Evolutionary conservation across 192 early-diverging fungal genomes (phyloP), one percentile per base, ranked within the genome.

Genomic region (Backusella westeae): DNA sequence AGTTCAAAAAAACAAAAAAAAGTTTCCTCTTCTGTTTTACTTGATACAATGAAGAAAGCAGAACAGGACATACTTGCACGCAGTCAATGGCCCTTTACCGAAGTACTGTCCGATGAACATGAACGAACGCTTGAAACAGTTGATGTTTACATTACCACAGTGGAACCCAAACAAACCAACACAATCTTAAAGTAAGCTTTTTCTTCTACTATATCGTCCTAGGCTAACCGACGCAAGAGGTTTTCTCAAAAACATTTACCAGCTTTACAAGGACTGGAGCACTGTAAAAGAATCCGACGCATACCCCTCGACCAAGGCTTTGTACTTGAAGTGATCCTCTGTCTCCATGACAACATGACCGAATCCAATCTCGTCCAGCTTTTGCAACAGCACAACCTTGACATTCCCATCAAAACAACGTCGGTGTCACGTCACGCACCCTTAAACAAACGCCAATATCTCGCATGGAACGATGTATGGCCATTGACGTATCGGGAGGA

Each of bases 401-500:
- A 71, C 17, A n/a, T 56, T 5, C 52, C 73, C 23, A 59, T 89
- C 19, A 46, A 74, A 19, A 81, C 79, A 19, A 71, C 70, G 29
- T 73, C 83, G 7, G 89, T 95, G 0, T 89, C 94, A 3, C 80
- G 79, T 29, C 79, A 89, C 69, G 82, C 94, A 44, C 87, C 96
- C 0, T 72, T 89, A 34, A 95, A 93, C 1, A 67, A 83, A 5
- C 75, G 86, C 10, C 94, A 98, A 76, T 93, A 92, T 74, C 88
- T 93, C 9, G 79, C 79, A 36, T 98, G 96, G 94, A 94, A 89
- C 74, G 14, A 59, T 14, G 23, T 93, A 29, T 98, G 96, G 96
- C 95, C 96, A 6, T 85, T 95, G n/a, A 81, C 84, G 26, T 98
- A 90, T 72, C 89, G 92, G 41, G 89, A 90, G 73, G 84, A 90